Conservation (phyloP, 805 yeast species). For the Candida chauliodis region DNA sequence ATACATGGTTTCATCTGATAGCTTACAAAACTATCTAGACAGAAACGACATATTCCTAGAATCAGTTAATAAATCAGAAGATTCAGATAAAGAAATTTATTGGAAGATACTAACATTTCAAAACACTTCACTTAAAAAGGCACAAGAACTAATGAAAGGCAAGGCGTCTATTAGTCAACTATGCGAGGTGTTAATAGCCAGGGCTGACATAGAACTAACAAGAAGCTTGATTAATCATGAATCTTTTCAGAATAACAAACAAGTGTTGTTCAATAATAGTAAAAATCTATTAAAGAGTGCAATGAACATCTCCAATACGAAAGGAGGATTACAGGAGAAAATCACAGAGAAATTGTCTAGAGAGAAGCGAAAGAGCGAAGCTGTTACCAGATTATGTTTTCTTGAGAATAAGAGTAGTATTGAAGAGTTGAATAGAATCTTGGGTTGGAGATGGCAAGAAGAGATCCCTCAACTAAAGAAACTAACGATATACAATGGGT, state of each 20-base stretch:
- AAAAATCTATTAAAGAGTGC: constrained; percentile 45
- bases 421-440: constrained; percentile 27
- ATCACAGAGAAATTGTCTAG: constrained; percentile 41
- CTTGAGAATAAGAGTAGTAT: constrained; percentile 36
- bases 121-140: constrained; percentile 33
- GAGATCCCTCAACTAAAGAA: constrained; percentile 23
- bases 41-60: constrained; percentile 19
- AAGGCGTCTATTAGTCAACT: constrained; percentile 27
- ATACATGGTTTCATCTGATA: constrained; percentile 41
- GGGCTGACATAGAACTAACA: constrained; percentile 52
- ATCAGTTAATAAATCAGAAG: background rate
- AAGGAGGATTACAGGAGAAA: constrained; percentile 52
- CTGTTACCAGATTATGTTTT: constrained; percentile 43
- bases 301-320: constrained; percentile 38
- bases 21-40: constrained; percentile 42
- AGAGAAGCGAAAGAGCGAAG: constrained; percentile 41
- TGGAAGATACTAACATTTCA: constrained; percentile 42
- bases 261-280: constrained; percentile 35
- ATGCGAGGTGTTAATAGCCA: constrained; percentile 42
- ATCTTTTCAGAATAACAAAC: constrained; percentile 26
- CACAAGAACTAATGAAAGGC: constrained; percentile 30
- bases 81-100: constrained; percentile 15
- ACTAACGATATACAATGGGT: constrained; percentile 25
- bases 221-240: constrained; percentile 35
- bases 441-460: constrained; percentile 29